Evolutionary conservation across 2,329 filamentous ascomycete genomes (phyloP).

Genomic region (Cercospora brassicicola): DNA sequence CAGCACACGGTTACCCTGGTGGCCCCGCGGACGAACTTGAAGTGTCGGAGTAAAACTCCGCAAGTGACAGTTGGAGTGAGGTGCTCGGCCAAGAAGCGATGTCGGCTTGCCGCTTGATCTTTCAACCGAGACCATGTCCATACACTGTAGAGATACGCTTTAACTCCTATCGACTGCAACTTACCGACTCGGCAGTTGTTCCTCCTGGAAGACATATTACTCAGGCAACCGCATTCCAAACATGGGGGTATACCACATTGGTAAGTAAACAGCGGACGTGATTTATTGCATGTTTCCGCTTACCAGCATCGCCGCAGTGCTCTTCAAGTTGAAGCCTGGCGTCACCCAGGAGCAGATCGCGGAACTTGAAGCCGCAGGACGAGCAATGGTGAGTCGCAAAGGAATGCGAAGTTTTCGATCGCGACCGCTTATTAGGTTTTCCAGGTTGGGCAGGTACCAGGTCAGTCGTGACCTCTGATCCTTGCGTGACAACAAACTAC

Average conservation of each 20-base stretch:
- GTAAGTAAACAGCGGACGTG: background rate
- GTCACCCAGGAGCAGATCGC: constrained; percentile 22
- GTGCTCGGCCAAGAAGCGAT: background rate
- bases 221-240: background rate
- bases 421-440: background rate
- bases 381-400: constrained; percentile 20
- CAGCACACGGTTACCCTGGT: background rate
- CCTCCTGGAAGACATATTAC: background rate
- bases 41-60: background rate
- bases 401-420: background rate
- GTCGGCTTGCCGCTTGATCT: background rate
- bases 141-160: background rate
- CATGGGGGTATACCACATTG: constrained; percentile 8
- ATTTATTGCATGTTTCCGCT: background rate
- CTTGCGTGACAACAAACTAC: background rate
- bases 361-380: constrained; percentile 23
- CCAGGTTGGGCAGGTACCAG: constrained; percentile 23
- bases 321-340: constrained; percentile 31
- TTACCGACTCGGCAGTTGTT: background rate
- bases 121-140: background rate
- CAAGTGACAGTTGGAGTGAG: background rate
- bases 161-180: background rate
- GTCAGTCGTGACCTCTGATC: constrained; percentile 1
- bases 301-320: constrained; percentile 18
- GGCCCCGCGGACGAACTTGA: background rate